Percentiles rank a stretch among this genome's conserved stretches.
Evolutionary conservation across 2,329 filamentous ascomycete genomes (phyloP).

Genomic region (Fusarium virguliforme): DNA sequence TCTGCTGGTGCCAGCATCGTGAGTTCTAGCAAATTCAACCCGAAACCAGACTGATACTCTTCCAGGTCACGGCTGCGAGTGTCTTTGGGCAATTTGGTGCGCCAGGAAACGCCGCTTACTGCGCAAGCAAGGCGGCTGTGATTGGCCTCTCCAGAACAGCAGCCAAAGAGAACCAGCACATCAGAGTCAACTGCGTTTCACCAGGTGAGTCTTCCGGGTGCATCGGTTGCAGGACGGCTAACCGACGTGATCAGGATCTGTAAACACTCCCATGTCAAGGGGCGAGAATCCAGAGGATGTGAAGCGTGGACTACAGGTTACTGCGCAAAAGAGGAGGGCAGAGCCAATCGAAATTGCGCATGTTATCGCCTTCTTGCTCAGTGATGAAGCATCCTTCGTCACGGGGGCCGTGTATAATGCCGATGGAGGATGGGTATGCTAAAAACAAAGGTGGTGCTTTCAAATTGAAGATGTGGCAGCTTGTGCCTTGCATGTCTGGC

Average conservation of each 20-base stretch:
- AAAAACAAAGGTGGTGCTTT: not conserved
- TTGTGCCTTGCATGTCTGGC: not conserved
- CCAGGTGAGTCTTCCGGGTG: conserved; percentile 25
- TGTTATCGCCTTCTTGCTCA: conserved; percentile 47
- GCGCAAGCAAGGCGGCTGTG: conserved; percentile 54
- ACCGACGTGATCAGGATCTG: conserved; percentile 25
- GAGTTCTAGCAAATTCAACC: conserved; percentile 42
- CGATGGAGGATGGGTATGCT: conserved; percentile 57
- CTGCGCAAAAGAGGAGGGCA: conserved; percentile 36
- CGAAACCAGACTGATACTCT: conserved; percentile 54
- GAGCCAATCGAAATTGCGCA: conserved; percentile 33
- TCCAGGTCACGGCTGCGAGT: conserved; percentile 53
- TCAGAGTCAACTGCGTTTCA: conserved; percentile 38
- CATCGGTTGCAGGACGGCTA: not conserved
- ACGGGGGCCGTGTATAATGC: conserved; percentile 56
- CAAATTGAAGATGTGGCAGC: not conserved
- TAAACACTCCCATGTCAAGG: conserved; percentile 38
- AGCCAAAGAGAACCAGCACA: conserved; percentile 48
- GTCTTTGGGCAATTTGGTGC: conserved; percentile 52
- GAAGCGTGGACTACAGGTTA: conserved; percentile 22
- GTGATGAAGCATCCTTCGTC: conserved; percentile 46
- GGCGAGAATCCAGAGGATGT: conserved; percentile 34
- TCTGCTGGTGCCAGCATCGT: conserved; percentile 51
- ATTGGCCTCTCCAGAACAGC: conserved; percentile 52
- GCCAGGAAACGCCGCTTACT: conserved; percentile 51